Percentiles rank a stretch among this genome's conserved stretches.
Conservation (phyloP, 805 yeast genomes). For the Kuraishia molischiana region DNA sequence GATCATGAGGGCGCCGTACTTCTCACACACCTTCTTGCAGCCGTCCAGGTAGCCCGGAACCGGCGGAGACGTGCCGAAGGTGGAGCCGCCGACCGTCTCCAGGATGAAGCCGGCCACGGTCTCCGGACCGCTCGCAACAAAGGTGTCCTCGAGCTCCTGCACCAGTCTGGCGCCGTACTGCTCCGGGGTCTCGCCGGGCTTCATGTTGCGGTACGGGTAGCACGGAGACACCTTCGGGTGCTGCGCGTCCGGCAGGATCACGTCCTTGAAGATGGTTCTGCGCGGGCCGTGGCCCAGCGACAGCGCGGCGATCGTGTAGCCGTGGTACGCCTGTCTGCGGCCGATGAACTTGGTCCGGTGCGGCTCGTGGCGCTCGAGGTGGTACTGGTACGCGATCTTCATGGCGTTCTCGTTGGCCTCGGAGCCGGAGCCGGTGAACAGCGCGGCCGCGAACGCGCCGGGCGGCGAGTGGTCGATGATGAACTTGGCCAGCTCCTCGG, state of each 20-base stretch:
- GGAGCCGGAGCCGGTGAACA: conserved; percentile 61
- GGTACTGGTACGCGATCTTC: conserved; percentile 51
- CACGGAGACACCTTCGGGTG: conserved; percentile 20
- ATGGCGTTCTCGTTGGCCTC: conserved; percentile 78
- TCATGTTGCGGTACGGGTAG: conserved; percentile 22
- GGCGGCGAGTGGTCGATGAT: conserved; percentile 29
- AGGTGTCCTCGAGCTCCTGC: conserved; percentile 29
- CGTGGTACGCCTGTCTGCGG: conserved; percentile 37
- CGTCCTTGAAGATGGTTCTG: conserved; percentile 21
- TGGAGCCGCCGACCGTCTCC: conserved; percentile 38
- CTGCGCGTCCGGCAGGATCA: conserved; percentile 13
- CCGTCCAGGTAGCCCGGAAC: conserved; percentile 38
- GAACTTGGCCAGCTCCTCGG: conserved; percentile 34
- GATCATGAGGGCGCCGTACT: conserved; percentile 39
- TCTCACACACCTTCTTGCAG: conserved; percentile 34
- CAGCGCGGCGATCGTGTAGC: conserved; percentile 36
- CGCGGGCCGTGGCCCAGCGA: conserved; percentile 29
- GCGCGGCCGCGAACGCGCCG: conserved; percentile 27
- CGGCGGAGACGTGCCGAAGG: conserved; percentile 34
- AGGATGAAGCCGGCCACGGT: conserved; percentile 31
- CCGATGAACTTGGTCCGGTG: conserved; percentile 31
- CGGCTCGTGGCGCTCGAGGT: conserved; percentile 30
- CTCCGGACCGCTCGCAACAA: conserved; percentile 31
- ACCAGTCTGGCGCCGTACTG: conserved; percentile 27
- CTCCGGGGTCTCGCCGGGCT: conserved; percentile 26